Conservation (phyloP, 768 basidiomycete species). For the Pleurotus pulmonarius region DNA sequence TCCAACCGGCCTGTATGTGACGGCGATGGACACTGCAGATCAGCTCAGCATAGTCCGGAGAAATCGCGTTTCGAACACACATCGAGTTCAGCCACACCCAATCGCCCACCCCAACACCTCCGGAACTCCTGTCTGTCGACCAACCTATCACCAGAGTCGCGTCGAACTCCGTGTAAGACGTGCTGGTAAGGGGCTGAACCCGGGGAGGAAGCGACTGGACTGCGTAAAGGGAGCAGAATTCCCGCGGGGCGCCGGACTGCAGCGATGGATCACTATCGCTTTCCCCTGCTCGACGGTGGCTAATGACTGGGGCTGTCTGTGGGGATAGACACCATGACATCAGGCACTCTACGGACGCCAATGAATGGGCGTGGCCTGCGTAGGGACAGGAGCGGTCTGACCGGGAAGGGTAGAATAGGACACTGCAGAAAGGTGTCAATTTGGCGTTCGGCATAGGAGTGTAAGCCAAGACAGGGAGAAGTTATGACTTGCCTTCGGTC, state of each 20-base stretch:
- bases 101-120: not conserved
- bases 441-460: not conserved
- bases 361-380: not conserved
- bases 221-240: not conserved
- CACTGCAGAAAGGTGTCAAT: too few relatives aligned
- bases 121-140: constrained; percentile 5
- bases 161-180: not conserved
- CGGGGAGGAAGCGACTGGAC: not conserved
- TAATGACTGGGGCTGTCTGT: not conserved
- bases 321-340: not conserved
- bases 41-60: not conserved
- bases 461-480: not conserved
- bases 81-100: not conserved
- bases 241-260: not conserved
- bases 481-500: not conserved
- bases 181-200: not conserved
- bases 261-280: not conserved
- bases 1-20: not conserved
- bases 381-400: too few relatives aligned
- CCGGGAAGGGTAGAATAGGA: too few relatives aligned
- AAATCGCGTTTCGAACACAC: not conserved
- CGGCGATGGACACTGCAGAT: not conserved
- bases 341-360: not conserved
- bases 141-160: constrained; percentile 1
- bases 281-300: not conserved